A percentile compares a stretch with the other conserved stretches of the same genome.
Conservation (phyloP, 495 filamentous ascomycete species). For the Penicillium canariense region DNA sequence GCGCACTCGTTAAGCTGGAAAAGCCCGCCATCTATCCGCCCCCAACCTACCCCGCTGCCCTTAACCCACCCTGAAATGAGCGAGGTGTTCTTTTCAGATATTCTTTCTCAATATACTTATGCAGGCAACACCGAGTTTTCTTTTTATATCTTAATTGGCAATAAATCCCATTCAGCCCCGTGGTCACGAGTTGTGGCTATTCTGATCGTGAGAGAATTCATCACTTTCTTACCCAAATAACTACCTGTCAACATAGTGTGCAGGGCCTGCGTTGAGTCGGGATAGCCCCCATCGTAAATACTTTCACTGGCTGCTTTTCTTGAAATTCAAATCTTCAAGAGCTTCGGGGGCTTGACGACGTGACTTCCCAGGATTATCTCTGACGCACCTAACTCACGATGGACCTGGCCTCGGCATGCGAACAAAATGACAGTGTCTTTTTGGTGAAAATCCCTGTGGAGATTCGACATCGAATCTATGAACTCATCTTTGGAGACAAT, state of each 20-base stretch:
- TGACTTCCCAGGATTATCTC: neutral
- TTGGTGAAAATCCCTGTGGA: neutral
- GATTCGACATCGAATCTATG: neutral
- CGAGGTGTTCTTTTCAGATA: neutral
- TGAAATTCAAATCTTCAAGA: neutral
- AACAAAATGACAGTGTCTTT: neutral
- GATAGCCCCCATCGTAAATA: neutral
- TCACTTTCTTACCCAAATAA: neutral
- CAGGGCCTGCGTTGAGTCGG: neutral
- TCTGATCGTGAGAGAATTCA: neutral
- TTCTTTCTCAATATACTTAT: neutral
- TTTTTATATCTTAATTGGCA: neutral
- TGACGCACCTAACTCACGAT: neutral
- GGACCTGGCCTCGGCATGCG: neutral
- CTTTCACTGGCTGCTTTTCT: neutral
- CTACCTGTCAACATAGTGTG: neutral
- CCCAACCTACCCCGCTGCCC: neutral
- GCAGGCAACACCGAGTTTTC: neutral
- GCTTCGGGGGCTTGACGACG: neutral
- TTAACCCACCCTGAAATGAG: neutral
- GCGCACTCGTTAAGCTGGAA: too few relatives aligned
- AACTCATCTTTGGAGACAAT: neutral
- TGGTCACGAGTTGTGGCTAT: neutral
- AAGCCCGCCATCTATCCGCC: too few relatives aligned
- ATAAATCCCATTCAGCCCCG: neutral